phyloP scores from a whole-genome alignment of 176 grass and related monocot genomes.

The Poa pratensis region DNA sequence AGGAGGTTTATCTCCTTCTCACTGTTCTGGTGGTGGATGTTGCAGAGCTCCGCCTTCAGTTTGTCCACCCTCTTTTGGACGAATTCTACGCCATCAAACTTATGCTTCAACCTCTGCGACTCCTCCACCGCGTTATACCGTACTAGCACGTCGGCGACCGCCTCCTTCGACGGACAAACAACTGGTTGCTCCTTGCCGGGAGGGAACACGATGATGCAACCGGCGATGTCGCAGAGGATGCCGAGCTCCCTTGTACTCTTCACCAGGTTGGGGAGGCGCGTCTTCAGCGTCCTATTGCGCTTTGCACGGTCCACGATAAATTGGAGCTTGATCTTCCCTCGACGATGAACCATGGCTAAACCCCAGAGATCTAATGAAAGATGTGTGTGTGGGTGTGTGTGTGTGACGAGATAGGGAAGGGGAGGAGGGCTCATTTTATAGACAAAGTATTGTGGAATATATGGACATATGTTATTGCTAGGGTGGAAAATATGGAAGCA shows the following conservation, averaged over 20 bases:
- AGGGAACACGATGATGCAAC: slow-evolving; percentile 34
- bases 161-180: slow-evolving; percentile 5
- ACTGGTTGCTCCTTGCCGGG: neutral
- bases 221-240: neutral
- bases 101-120: neutral
- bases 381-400: neutral
- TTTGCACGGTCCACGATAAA: neutral
- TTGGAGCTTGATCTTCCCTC: neutral
- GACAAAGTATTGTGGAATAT: neutral
- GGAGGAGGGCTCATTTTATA: neutral
- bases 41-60: slow-evolving; percentile 16
- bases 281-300: neutral
- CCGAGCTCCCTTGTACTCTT: neutral
- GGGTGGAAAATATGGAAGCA: neutral
- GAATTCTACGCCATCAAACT: slow-evolving; percentile 36
- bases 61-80: neutral
- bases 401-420: neutral
- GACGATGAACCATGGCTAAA: neutral
- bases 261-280: neutral
- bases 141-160: neutral
- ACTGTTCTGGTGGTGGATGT: neutral
- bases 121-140: slow-evolving; percentile 11
- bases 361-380: neutral
- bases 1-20: slow-evolving; percentile 34
- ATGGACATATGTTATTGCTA: neutral